Evolutionary conservation across 495 filamentous ascomycete genomes (phyloP), one percentile per base, ranked within the genome.

Genomic region (Aspergillus indologenus): DNA sequence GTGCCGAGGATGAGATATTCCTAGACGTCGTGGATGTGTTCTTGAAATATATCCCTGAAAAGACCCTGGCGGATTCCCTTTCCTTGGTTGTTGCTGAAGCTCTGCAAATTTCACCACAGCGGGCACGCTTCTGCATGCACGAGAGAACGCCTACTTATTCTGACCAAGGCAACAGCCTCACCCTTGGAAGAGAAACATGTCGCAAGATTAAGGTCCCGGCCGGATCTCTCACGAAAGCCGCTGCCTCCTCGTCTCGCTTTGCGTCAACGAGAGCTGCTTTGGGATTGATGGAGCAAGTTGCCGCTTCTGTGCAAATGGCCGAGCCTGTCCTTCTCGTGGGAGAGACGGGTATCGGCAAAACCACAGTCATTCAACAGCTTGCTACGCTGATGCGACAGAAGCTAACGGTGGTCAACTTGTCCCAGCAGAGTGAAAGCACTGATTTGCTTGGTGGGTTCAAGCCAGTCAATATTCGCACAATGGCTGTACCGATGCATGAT

Each of bases 291-390:
- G 94, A 99, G 67, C 90, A 93, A 69, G 87, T 96, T 58, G 87
- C 88, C 5, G 86, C 88, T 26, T 86, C 92, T 1, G 82, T 97
- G 15, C 84, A 88, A 57, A 85, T 92, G 70, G 82, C 84, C 4
- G 95, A 99, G 67, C 94, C 95, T 2, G 83, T 96, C 9, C 74
- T 99, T 24, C 84, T 99, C 52, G 94, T 99, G 42, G 95, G 95
- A 61, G 95, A 99, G 75, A 99, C 95, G 3, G 95, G 95, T 74
- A 96, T 94, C 51, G 95, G 95, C 65, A 99, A 99, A 73, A 99
- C 95, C 2, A 92, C 92, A 1, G 87, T 93, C 14, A 85, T 99
- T 46, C 95, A 99, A 67, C 91, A 96, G 63, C 77, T 99, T 57
- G 92, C 95, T 3, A 84, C 88, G 29, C 77, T 87, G 17, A 81